Evolutionary conservation across 106 monocot species (phyloP).

Genomic region (Posidonia australis): DNA sequence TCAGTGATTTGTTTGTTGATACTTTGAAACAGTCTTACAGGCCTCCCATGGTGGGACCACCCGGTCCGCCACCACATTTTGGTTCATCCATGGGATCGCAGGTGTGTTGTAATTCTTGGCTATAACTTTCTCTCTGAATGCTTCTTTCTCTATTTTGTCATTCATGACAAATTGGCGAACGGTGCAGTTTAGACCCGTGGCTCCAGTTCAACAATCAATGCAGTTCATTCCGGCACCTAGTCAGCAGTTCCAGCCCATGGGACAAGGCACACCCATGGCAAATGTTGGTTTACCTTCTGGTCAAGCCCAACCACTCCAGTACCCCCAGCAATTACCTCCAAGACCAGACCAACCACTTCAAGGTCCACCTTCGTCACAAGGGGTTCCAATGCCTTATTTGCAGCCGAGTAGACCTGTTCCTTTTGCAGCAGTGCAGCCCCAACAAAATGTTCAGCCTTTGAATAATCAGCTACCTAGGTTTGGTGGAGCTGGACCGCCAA

Average conservation of each 20-base stretch:
- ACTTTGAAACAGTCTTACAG: not conserved
- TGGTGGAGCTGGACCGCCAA: conserved; percentile 33
- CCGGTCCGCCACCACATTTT: conserved; percentile 6
- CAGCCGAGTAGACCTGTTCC: conserved; percentile 31
- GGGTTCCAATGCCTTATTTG: conserved; percentile 46
- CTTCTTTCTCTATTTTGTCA: not conserved
- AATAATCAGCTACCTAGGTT: conserved; percentile 31
- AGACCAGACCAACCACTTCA: conserved; percentile 33
- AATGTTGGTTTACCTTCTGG: conserved; percentile 35
- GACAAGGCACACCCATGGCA: conserved; percentile 32
- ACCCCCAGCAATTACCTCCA: conserved; percentile 34
- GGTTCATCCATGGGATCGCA: not conserved
- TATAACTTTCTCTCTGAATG: not conserved
- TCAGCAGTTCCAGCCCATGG: conserved; percentile 52
- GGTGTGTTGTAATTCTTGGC: not conserved
- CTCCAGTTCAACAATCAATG: conserved; percentile 47
- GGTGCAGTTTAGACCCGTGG: conserved; percentile 61
- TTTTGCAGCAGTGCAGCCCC: conserved; percentile 38
- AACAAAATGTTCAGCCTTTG: conserved; percentile 28
- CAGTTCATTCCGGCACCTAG: conserved; percentile 40
- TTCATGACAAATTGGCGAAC: not conserved
- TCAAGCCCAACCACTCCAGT: conserved; percentile 33
- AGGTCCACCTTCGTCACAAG: conserved; percentile 37
- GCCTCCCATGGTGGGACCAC: conserved; percentile 1
- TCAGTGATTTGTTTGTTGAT: not conserved